These are phyloP conservation scores for Eutrema japonicum DNA, from an alignment of 345 rosid genomes.

Conservation along the genomic window DNA sequence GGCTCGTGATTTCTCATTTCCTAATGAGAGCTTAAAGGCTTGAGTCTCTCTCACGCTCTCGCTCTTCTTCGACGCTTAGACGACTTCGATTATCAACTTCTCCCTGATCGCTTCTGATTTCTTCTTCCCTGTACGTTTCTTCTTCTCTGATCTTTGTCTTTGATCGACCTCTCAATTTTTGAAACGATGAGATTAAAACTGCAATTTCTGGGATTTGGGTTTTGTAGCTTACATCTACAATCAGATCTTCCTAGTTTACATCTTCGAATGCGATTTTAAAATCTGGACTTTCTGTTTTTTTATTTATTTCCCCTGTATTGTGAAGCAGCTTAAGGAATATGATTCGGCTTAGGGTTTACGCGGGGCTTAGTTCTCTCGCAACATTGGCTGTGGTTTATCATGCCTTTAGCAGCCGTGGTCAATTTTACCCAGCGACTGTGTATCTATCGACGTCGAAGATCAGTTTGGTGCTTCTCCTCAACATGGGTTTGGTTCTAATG, in stretches of 20 bases:
- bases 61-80: background rate
- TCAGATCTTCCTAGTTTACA: background rate
- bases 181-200: background rate
- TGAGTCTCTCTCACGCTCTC: background rate
- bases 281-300: background rate
- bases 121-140: slow-evolving; percentile 16
- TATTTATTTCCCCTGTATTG: background rate
- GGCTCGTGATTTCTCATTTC: slow-evolving; percentile 9
- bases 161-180: background rate
- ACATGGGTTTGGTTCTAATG: slow-evolving; percentile 88
- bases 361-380: slow-evolving; percentile 63
- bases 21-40: background rate
- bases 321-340: slow-evolving; percentile 42
- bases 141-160: background rate
- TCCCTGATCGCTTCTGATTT: slow-evolving; percentile 13
- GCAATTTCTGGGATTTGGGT: background rate
- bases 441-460: slow-evolving; percentile 88
- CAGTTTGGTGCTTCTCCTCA: slow-evolving; percentile 74
- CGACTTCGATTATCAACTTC: background rate
- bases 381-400: slow-evolving; percentile 68
- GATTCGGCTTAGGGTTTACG: slow-evolving; percentile 83
- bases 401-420: slow-evolving; percentile 81
- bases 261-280: slow-evolving; percentile 5
- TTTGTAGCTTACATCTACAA: background rate
- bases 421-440: slow-evolving; percentile 90